Percentiles rank a stretch among this genome's conserved stretches.
Evolutionary conservation across 2,329 filamentous ascomycete genomes (phyloP).

Genomic region (Phialophora verrucosa): DNA sequence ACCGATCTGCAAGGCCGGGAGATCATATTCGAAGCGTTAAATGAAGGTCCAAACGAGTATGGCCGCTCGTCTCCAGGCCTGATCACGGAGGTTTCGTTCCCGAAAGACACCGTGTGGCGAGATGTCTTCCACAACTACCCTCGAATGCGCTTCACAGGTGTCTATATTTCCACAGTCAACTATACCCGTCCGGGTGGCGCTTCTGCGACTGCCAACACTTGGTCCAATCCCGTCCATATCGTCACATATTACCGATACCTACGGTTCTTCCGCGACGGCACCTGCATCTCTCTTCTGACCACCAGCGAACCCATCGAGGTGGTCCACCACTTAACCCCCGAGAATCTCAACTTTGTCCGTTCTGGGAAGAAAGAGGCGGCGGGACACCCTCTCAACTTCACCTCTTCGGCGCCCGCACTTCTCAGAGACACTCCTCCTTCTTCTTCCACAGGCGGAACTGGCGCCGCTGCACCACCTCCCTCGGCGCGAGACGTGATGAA

Average conservation of each 20-base stretch:
- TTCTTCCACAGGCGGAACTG: constrained; percentile 44
- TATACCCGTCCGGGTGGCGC: constrained; percentile 84
- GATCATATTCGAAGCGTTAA: constrained; percentile 30
- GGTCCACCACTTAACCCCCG: constrained; percentile 78
- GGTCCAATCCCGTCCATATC: constrained; percentile 85
- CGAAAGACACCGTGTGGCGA: constrained; percentile 54
- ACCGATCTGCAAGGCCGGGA: constrained; percentile 61
- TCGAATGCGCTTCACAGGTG: constrained; percentile 89
- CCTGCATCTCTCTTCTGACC: constrained; percentile 77
- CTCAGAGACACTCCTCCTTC: constrained; percentile 44
- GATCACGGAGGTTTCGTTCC: constrained; percentile 32
- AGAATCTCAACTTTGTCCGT: constrained; percentile 61
- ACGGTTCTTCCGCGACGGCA: constrained; percentile 90
- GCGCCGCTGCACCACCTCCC: constrained; percentile 44
- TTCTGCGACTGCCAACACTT: constrained; percentile 72
- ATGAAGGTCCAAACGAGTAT: constrained; percentile 43
- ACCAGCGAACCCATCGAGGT: constrained; percentile 84
- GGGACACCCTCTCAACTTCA: constrained; percentile 32
- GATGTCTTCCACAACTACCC: constrained; percentile 81
- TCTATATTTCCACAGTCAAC: constrained; percentile 96
- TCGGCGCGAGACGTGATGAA: constrained; percentile 66
- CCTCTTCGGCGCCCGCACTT: constrained; percentile 24
- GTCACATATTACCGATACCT: constrained; percentile 98
- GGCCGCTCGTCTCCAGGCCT: constrained; percentile 37
- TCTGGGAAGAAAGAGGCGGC: constrained; percentile 30